These are phyloP conservation scores for Thuidium tamariscinum DNA, from an alignment of 225 moss, liverwort and hornwort species.

Conservation along the genomic window DNA sequence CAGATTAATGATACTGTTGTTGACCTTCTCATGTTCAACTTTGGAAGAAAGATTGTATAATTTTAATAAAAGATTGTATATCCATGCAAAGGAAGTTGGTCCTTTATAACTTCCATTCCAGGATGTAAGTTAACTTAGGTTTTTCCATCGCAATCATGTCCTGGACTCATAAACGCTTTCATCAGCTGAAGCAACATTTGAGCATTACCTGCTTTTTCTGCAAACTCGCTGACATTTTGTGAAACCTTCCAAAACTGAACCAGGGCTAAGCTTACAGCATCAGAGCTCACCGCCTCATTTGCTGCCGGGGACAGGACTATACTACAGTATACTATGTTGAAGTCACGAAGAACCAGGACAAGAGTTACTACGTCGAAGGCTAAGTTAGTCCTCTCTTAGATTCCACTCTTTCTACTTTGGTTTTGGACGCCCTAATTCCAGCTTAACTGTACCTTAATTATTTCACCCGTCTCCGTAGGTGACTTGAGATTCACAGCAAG, in stretches of 20 bases:
- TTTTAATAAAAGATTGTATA: background rate
- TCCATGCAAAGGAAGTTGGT: background rate
- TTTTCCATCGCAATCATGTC: background rate
- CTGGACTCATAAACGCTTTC: background rate
- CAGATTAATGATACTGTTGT: no score
- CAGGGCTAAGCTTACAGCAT: background rate
- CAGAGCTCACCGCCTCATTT: background rate
- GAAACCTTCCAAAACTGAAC: background rate
- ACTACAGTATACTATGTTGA: background rate
- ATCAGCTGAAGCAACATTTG: background rate
- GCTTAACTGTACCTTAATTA: background rate
- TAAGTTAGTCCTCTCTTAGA: background rate
- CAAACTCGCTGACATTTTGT: background rate
- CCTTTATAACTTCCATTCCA: background rate
- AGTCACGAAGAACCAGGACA: background rate
- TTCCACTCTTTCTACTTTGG: background rate
- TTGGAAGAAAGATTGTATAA: background rate
- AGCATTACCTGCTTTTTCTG: background rate
- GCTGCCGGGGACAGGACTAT: background rate
- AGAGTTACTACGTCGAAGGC: background rate
- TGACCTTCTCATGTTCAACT: background rate
- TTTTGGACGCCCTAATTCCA: background rate
- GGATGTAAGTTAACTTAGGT: background rate
- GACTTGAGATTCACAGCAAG: background rate
- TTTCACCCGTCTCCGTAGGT: background rate